Percentiles rank a stretch among this genome's conserved stretches.
These are phyloP conservation scores for Platismatia glauca DNA, from an alignment of 495 filamentous ascomycete genomes.

Conservation along the genomic window DNA sequence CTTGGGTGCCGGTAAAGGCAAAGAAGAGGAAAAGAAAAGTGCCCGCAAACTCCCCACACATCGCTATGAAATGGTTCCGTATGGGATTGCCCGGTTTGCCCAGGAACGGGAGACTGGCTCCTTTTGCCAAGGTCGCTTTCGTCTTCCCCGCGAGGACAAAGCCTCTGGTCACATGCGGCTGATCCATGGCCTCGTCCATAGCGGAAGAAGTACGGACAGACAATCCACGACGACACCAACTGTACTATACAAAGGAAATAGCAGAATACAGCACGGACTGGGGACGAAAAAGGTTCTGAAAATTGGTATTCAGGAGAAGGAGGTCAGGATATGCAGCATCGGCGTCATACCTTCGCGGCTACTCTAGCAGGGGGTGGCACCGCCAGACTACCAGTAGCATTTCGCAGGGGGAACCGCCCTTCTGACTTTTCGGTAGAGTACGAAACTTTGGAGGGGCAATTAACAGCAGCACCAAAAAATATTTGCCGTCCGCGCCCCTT, in stretches of 20 bases:
- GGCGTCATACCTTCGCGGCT: neutral
- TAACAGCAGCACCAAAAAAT: neutral
- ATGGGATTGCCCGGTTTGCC: conserved; percentile 15
- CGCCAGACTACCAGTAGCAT: neutral
- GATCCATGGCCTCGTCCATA: neutral
- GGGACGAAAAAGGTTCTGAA: too few species aligned
- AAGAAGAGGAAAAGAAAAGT: conserved; percentile 80
- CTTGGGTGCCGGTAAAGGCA: conserved; percentile 67
- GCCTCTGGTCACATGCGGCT: conserved; percentile 8
- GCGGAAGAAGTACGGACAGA: neutral
- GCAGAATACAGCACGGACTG: neutral
- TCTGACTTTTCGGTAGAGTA: neutral
- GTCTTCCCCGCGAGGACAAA: conserved; percentile 10
- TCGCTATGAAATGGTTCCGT: conserved; percentile 48
- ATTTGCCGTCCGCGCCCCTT: neutral
- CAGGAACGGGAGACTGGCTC: conserved; percentile 9
- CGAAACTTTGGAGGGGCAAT: neutral
- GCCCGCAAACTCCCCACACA: conserved; percentile 64
- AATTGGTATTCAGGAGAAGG: neutral
- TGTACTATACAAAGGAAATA: neutral
- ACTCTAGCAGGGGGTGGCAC: neutral
- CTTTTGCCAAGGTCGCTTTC: conserved; percentile 6
- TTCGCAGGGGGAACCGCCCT: neutral
- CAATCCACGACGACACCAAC: neutral
- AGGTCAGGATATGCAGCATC: conserved; percentile 1